phyloP scores from a whole-genome alignment of 2,329 filamentous ascomycete genomes.

The Exophiala bonariae region DNA sequence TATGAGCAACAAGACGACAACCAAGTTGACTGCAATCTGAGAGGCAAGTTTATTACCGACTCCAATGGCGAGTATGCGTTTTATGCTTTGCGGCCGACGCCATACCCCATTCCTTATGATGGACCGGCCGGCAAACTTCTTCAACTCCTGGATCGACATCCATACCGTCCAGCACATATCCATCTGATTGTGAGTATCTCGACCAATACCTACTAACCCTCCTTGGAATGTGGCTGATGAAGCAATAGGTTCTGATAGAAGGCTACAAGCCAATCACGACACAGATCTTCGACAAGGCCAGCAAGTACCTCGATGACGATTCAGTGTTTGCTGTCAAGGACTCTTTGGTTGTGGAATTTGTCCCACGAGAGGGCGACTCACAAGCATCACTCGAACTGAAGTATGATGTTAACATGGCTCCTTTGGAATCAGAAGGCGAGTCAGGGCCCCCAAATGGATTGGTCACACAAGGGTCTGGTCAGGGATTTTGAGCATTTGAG shows the following conservation, averaged over 20 bases:
- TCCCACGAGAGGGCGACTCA: conserved; percentile 50
- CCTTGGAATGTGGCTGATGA: too few relatives aligned
- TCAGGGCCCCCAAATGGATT: conserved; percentile 54
- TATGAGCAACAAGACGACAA: conserved; percentile 73
- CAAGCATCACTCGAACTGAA: conserved; percentile 55
- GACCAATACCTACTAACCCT: background rate
- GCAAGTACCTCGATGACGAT: conserved; percentile 62
- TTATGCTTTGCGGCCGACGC: conserved; percentile 62
- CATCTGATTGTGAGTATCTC: conserved; percentile 55
- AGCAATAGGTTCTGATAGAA: conserved; percentile 49
- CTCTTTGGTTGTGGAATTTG: conserved; percentile 58
- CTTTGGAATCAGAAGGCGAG: conserved; percentile 29
- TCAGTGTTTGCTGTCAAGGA: conserved; percentile 63
- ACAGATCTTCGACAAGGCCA: conserved; percentile 72
- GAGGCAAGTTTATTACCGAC: conserved; percentile 70
- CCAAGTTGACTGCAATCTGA: conserved; percentile 72
- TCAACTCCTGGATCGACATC: conserved; percentile 60
- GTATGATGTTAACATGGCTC: conserved; percentile 52
- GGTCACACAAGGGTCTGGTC: conserved; percentile 6
- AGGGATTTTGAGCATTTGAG: background rate
- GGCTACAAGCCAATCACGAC: conserved; percentile 71
- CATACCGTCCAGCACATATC: conserved; percentile 64
- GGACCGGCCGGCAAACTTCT: conserved; percentile 60
- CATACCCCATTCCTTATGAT: conserved; percentile 58
- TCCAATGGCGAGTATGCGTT: conserved; percentile 63